Base-by-base conservation (phyloP, 2,329 filamentous ascomycete genomes). In the Fusarium hainanense region DNA sequence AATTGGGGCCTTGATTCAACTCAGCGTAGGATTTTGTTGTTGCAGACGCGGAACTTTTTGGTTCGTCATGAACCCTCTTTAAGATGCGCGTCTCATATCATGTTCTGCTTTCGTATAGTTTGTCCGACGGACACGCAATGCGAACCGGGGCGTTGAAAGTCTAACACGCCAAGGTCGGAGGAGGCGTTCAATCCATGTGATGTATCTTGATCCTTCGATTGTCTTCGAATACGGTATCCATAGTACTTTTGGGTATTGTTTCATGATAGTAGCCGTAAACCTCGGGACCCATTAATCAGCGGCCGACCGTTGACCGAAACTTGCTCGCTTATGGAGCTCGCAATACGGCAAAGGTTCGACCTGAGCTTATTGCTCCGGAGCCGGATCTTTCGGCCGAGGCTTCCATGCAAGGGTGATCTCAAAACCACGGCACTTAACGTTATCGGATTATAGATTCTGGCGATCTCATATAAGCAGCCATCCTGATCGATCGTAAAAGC, bases 1-100 rank as follows among this genome's bases (percentile, higher is more conserved):
- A 64, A 64, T 50, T 64, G 59, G 51, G 60, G 51, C 59, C 59
- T 64, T 64, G 44, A 54, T 41, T 40, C 47, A 37, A 42, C 59
- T 63, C 41, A 63, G 10, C 28, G 23, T 42, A 41, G 42, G 30
- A 47, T 41, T 30, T 41, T 14, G 25, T 49, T 50, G 46, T 30
- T 41, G 54, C 25, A 34, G 43, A 46, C 18, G 12, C 34, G 23
- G 52, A 34, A 46, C 52, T 25, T 55, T 48, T 54, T 54, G 52
- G 34, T 43, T 32, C 34, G 20, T 41, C 32, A 51, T 41, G n/a
- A 51, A 51, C 40, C 23, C n/a, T 18, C 14, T 42, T 12, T 43
- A 20, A 14, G 40, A 25, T 37, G 21, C 42, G 37, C 28, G 28
- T 58, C 58, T 40, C 55, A 16, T 49, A 28, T 64, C 37, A 23